These are phyloP conservation scores for Sporothrix sp. DNA, from an alignment of 2,329 filamentous ascomycete genomes.

Conservation along the genomic window DNA sequence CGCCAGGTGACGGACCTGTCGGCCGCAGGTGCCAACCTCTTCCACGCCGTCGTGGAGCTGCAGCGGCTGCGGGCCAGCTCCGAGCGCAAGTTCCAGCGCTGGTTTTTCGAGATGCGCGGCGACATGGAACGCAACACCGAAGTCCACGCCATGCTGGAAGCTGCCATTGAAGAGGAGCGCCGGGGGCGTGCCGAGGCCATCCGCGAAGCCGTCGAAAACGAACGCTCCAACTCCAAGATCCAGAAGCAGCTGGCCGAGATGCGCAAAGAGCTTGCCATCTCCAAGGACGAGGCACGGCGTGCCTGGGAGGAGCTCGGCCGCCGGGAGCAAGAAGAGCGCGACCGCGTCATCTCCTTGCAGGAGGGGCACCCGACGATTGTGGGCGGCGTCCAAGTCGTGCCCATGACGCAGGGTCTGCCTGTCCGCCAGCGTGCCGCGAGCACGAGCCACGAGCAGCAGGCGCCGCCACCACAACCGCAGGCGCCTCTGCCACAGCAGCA, in stretches of 20 bases:
- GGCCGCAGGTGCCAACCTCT: conserved; percentile 89
- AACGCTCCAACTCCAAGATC: conserved; percentile 57
- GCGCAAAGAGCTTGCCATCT: conserved; percentile 86
- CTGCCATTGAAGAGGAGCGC: conserved; percentile 64
- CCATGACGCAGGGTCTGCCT: conserved; percentile 67
- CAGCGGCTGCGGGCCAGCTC: conserved; percentile 90
- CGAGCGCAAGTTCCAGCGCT: conserved; percentile 94
- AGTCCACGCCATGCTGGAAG: conserved; percentile 69
- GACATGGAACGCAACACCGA: conserved; percentile 83
- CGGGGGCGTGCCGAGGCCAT: conserved; percentile 58
- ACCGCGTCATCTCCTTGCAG: conserved; percentile 74
- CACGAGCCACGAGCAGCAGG: conserved; percentile 29
- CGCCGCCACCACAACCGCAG: conserved; percentile 20
- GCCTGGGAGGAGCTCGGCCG: conserved; percentile 96
- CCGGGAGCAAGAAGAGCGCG: conserved; percentile 85
- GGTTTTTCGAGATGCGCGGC: conserved; percentile 91
- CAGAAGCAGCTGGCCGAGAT: conserved; percentile 80
- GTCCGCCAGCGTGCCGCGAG: conserved; percentile 39
- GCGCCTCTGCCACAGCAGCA: conserved; percentile 15
- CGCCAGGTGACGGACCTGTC: conserved; percentile 96
- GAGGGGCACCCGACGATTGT: conserved; percentile 82
- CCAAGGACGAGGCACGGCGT: conserved; percentile 87
- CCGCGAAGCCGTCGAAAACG: conserved; percentile 53
- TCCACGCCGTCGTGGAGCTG: conserved; percentile 93
- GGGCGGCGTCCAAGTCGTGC: conserved; percentile 88